phyloP scores from a whole-genome alignment of 768 basidiomycete genomes.

The Amanita exitialis region DNA sequence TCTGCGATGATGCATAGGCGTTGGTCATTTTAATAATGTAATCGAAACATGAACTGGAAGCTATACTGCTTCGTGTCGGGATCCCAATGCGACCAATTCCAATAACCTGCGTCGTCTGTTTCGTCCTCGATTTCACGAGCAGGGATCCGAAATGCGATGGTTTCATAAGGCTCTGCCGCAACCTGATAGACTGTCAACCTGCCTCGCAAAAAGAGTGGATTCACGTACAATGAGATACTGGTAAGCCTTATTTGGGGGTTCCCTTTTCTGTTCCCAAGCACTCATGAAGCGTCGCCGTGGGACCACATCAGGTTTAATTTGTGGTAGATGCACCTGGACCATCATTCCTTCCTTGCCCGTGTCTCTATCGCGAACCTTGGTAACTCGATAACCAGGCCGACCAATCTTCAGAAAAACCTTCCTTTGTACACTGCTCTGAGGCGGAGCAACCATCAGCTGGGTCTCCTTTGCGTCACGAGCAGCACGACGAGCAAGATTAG shows the following conservation, averaged over 20 bases:
- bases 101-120: constrained; percentile 79
- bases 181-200: constrained; percentile 47
- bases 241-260: constrained; percentile 91
- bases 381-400: constrained; percentile 89
- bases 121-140: constrained; percentile 96
- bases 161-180: constrained; percentile 99
- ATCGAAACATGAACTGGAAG: constrained; percentile 94
- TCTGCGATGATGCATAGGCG: not conserved
- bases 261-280: constrained; percentile 94
- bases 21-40: constrained; percentile 26
- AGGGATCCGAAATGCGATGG: constrained; percentile 97
- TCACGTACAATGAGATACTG: constrained; percentile 90
- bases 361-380: constrained; percentile 89
- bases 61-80: constrained; percentile 98
- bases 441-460: constrained; percentile 79
- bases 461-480: constrained; percentile 96
- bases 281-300: constrained; percentile 94
- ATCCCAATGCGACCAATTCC: constrained; percentile 99
- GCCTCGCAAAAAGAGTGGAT: not conserved
- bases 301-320: constrained; percentile 78
- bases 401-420: constrained; percentile 98
- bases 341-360: constrained; percentile 94
- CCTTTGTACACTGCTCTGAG: constrained; percentile 70
- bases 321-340: constrained; percentile 93
- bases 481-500: constrained; percentile 92